Percentiles rank a stretch among this genome's conserved stretches.
Conservation (phyloP, 495 filamentous ascomycete genomes). For the Podospora appendiculata region DNA sequence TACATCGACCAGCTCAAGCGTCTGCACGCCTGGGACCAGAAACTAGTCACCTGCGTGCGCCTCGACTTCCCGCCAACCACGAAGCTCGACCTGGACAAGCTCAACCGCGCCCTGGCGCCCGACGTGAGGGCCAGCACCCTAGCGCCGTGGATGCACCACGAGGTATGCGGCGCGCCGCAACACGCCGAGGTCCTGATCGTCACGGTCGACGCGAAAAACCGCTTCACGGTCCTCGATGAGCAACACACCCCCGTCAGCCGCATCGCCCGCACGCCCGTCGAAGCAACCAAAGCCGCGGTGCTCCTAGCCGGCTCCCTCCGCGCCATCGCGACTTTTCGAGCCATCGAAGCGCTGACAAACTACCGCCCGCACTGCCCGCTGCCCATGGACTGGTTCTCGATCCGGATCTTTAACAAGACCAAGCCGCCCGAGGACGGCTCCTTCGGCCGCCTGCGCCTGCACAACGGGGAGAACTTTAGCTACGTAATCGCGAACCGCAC, state of each 20-base stretch:
- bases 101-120: neutral
- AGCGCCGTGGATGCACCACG: too few relatives aligned
- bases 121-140: neutral
- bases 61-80: neutral
- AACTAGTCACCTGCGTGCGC: neutral
- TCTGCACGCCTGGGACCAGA: neutral
- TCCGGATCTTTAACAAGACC: conserved; percentile 8
- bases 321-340: neutral
- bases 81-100: neutral
- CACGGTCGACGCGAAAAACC: neutral
- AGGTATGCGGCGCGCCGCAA: too few relatives aligned
- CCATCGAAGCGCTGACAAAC: neutral
- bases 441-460: neutral
- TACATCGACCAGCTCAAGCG: neutral
- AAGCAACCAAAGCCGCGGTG: neutral
- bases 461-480: conserved; percentile 1
- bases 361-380: conserved; percentile 6
- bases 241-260: too few relatives aligned
- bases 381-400: conserved; percentile 10
- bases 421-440: neutral
- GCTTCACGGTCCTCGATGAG: neutral
- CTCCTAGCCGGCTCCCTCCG: neutral
- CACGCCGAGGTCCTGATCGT: neutral
- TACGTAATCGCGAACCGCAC: conserved; percentile 7
- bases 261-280: neutral